phyloP scores from a whole-genome alignment of 23 red algal genomes.

The Gracilaria gracilis region DNA sequence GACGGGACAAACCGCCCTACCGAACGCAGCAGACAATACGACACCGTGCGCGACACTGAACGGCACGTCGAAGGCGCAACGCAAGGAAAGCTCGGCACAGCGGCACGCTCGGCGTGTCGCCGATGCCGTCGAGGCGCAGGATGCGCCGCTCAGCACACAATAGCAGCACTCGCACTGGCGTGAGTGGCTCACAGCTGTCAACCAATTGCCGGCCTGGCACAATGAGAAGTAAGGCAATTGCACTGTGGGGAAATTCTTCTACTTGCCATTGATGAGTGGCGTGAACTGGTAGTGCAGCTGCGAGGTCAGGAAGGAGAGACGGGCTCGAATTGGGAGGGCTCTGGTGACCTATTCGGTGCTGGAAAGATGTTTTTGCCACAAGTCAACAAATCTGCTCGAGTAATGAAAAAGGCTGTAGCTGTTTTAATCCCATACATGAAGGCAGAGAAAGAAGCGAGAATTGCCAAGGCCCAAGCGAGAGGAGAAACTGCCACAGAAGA shows the following conservation, averaged over 20 bases:
- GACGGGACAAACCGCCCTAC: no score
- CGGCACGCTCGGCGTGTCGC: no score
- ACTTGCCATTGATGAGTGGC: slow-evolving; percentile 45
- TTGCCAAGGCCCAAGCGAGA: slow-evolving; percentile 58
- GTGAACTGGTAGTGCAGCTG: slow-evolving; percentile 62
- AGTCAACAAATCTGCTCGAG: slow-evolving; percentile 43
- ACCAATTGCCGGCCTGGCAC: slow-evolving; percentile 40
- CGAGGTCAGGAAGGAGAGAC: slow-evolving; percentile 52
- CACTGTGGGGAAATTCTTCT: slow-evolving; percentile 61
- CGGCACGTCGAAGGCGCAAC: no score
- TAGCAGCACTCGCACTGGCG: no score
- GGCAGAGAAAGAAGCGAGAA: slow-evolving; percentile 65
- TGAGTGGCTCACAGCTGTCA: no score
- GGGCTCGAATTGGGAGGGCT: slow-evolving; percentile 21
- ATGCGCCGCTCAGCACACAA: no score
- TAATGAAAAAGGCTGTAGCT: slow-evolving; percentile 91
- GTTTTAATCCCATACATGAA: slow-evolving; percentile 92
- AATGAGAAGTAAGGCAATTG: slow-evolving; percentile 52
- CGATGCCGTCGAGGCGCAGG: no score
- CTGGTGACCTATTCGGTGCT: background rate
- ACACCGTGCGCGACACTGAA: no score
- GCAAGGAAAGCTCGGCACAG: no score
- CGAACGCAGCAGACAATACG: no score
- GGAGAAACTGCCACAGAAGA: slow-evolving; percentile 76
- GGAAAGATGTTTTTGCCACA: no score